Percentiles rank a stretch among this genome's conserved stretches.
Evolutionary conservation across 495 filamentous ascomycete genomes (phyloP).

Genomic region (Xylaria castorea): DNA sequence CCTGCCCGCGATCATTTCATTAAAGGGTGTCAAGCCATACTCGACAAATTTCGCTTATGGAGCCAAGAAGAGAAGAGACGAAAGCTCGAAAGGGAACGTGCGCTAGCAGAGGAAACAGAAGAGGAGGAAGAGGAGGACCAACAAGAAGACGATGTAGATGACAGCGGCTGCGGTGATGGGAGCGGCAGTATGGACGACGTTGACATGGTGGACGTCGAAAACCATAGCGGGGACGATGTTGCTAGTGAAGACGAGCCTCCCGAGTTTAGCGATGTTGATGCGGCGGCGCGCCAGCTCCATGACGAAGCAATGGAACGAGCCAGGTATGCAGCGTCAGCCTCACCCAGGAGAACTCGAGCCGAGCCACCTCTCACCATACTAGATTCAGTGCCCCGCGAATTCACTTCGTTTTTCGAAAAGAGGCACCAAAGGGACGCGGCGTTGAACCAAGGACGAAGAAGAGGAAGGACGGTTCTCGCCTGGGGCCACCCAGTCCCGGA

Average conservation of each 20-base stretch:
- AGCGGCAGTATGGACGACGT: slow-evolving; percentile 40
- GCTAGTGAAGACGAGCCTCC: slow-evolving; percentile 55
- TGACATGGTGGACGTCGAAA: slow-evolving; percentile 34
- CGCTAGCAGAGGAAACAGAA: slow-evolving; percentile 54
- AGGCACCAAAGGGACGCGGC: slow-evolving; percentile 78
- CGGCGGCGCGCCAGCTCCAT: slow-evolving; percentile 73
- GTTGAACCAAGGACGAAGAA: slow-evolving; percentile 64
- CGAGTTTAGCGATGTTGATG: slow-evolving; percentile 75
- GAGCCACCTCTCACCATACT: slow-evolving; percentile 46
- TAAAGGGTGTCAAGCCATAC: slow-evolving; percentile 73
- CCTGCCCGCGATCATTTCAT: slow-evolving; percentile 85
- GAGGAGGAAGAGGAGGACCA: slow-evolving; percentile 42
- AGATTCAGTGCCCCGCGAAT: slow-evolving; percentile 60
- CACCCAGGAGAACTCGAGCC: slow-evolving; percentile 35
- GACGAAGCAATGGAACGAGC: slow-evolving; percentile 66
- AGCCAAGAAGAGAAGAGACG: slow-evolving; percentile 87
- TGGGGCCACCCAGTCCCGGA: slow-evolving; percentile 88
- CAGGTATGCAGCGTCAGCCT: slow-evolving; percentile 33
- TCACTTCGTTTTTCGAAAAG: slow-evolving; percentile 85
- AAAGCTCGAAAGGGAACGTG: slow-evolving; percentile 71
- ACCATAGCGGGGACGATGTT: slow-evolving; percentile 44
- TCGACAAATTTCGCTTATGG: slow-evolving; percentile 88
- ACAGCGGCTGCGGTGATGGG: slow-evolving; percentile 35
- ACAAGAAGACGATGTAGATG: slow-evolving; percentile 38
- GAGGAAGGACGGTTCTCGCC: slow-evolving; percentile 62